phyloP scores from a whole-genome alignment of 1,284 basidiomycete genomes.

The Ceratobasidium theobromae region DNA sequence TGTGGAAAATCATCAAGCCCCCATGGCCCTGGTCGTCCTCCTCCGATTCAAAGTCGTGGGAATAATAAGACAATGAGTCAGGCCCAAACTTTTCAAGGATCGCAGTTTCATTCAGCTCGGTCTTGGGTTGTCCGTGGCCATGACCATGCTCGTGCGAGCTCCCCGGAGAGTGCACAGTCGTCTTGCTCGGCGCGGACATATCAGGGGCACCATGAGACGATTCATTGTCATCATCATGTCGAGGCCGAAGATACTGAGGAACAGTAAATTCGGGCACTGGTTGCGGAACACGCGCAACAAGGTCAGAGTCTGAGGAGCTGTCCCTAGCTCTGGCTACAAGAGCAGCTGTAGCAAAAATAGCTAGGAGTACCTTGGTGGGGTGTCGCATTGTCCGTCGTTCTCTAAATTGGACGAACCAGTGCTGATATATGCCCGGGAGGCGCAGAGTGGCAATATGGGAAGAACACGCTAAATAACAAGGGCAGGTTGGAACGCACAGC shows the following conservation, averaged over 20 bases:
- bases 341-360: background rate
- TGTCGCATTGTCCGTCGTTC: background rate
- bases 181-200: background rate
- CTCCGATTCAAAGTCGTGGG: slow-evolving; percentile 65
- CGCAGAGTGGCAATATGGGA: background rate
- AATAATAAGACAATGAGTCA: slow-evolving; percentile 76
- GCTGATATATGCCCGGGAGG: background rate
- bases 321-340: background rate
- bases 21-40: slow-evolving; percentile 33
- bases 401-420: background rate
- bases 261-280: background rate
- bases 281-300: background rate
- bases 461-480: background rate
- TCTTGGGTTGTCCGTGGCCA: slow-evolving; percentile 50
- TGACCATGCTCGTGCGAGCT: too few relatives aligned
- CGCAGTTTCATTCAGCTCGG: slow-evolving; percentile 71
- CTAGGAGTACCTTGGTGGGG: background rate
- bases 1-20: slow-evolving; percentile 66
- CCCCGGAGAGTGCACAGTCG: slow-evolving; percentile 20
- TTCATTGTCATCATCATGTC: slow-evolving; percentile 10
- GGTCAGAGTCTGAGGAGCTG: background rate
- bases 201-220: background rate
- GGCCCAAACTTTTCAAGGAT: slow-evolving; percentile 61
- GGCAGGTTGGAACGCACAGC: background rate
- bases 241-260: background rate